phyloP scores from a whole-genome alignment of 1,139 yeast genomes.

The Suhomyces bribrorum region DNA sequence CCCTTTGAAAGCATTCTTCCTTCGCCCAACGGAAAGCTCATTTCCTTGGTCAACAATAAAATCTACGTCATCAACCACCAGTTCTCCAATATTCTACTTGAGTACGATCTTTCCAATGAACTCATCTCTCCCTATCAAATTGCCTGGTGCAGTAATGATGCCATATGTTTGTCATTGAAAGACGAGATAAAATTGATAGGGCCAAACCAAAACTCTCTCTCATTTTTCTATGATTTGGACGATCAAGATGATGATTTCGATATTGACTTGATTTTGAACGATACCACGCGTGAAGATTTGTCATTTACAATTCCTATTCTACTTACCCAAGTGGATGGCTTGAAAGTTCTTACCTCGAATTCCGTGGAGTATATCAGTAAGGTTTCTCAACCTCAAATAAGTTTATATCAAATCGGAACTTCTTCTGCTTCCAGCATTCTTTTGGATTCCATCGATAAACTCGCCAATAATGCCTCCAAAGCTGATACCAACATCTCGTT shows the following conservation, averaged over 20 bases:
- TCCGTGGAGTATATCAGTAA: slow-evolving; percentile 65
- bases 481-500: slow-evolving; percentile 74
- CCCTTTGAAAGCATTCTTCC: slow-evolving; percentile 55
- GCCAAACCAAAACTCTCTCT: slow-evolving; percentile 62
- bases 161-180: slow-evolving; percentile 58
- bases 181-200: slow-evolving; percentile 75
- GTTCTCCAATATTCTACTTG: slow-evolving; percentile 54
- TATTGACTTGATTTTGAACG: slow-evolving; percentile 22
- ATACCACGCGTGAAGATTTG: slow-evolving; percentile 22
- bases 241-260: slow-evolving; percentile 36
- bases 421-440: slow-evolving; percentile 80
- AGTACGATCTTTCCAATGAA: slow-evolving; percentile 45
- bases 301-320: slow-evolving; percentile 39
- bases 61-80: slow-evolving; percentile 56
- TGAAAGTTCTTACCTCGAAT: slow-evolving; percentile 60
- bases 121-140: slow-evolving; percentile 45
- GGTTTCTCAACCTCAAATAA: slow-evolving; percentile 59
- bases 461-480: slow-evolving; percentile 70
- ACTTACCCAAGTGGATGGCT: slow-evolving; percentile 67
- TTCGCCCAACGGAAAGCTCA: slow-evolving; percentile 63
- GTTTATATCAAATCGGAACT: slow-evolving; percentile 80
- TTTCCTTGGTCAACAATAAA: slow-evolving; percentile 54
- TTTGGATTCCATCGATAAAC: slow-evolving; percentile 76
- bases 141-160: slow-evolving; percentile 87
- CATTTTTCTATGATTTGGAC: slow-evolving; percentile 46